Percentiles rank a stretch among this genome's conserved stretches.
phyloP scores from a whole-genome alignment of 148 eudicot species.

The Oxyria digyna region DNA sequence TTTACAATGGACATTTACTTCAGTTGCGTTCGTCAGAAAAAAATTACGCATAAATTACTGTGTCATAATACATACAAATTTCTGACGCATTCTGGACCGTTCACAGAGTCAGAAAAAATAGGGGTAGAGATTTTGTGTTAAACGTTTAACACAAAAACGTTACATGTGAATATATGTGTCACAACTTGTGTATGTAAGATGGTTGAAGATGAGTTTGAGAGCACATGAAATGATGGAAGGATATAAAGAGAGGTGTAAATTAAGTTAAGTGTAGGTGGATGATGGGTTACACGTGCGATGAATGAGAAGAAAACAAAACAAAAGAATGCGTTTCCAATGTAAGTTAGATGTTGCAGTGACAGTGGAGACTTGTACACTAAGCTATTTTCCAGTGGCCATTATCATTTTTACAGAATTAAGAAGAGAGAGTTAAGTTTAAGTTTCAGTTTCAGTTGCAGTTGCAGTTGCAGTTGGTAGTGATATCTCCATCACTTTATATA shows the following conservation, averaged over 20 bases:
- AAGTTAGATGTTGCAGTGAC: background rate
- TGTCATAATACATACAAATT: too few species aligned
- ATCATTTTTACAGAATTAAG: background rate
- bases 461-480: constrained; percentile 5
- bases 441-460: background rate
- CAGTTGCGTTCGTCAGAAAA: too few species aligned
- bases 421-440: background rate
- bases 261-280: background rate
- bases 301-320: constrained; percentile 4
- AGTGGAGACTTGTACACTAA: constrained; percentile 1
- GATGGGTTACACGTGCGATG: constrained; percentile 4
- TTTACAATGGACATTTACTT: too few species aligned
- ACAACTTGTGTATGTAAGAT: too few species aligned
- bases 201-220: too few species aligned
- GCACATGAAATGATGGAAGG: background rate
- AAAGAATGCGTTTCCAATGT: background rate
- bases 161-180: too few species aligned
- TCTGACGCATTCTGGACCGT: too few species aligned
- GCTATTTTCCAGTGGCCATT: background rate
- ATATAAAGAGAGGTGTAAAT: background rate
- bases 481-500: too few species aligned
- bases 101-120: too few species aligned
- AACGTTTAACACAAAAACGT: too few species aligned
- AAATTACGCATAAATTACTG: too few species aligned
- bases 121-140: too few species aligned